Base-by-base conservation (phyloP, 2,329 filamentous ascomycete genomes). In the Calonectria fujianensis region DNA sequence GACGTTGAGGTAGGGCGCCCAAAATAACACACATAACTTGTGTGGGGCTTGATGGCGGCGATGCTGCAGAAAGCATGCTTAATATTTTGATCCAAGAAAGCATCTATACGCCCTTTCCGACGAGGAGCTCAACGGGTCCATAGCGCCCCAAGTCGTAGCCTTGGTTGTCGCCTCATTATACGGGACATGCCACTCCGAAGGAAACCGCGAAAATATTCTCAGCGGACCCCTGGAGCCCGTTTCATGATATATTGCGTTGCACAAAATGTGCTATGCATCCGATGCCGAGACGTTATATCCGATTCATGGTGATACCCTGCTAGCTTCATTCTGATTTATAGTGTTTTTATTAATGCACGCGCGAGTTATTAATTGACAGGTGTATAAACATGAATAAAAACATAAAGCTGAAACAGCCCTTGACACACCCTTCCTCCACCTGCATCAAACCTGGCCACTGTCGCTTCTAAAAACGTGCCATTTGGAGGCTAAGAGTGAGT, bases 21-120 rank as follows among this genome's bases (percentile, higher is more conserved):
- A 61, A 37, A 61, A 61, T 61, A 61, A 61, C 35, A 61, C 57
- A 61, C 57, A 61, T 39, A 45, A 61, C n/a, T 7, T 7, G 9
- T 37, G 16, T 61, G 57, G 35, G 20, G 54, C 8, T 61, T 27
- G 32, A 61, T 39, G 35, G 32, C 16, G n/a, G n/a, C 32, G 35
- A 39, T 39, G n/a, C 57, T 61, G n/a, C 31, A 29, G 35, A 24
- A 61, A 14, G 13, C n/a, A 61, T 29, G 57, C n/a, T 39, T 59
- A 27, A 59, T 39, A 8, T 59, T 10, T 39, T 24, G 5, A 39
- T 24, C 8, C 13, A 39, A 18, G 13, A 39, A 16, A 39, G 5
- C n/a, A 13, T 39, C 27, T 24, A 37, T 61, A 61, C 37, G 32
- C 57, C 57, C 1, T 18, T 10, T 20, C 20, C 32, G 41, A 61